A percentile compares a stretch with the other conserved stretches of the same genome.
These are phyloP conservation scores for Sarocladiaceae sp. DNA, from an alignment of 2,329 filamentous ascomycete species.

Conservation along the genomic window DNA sequence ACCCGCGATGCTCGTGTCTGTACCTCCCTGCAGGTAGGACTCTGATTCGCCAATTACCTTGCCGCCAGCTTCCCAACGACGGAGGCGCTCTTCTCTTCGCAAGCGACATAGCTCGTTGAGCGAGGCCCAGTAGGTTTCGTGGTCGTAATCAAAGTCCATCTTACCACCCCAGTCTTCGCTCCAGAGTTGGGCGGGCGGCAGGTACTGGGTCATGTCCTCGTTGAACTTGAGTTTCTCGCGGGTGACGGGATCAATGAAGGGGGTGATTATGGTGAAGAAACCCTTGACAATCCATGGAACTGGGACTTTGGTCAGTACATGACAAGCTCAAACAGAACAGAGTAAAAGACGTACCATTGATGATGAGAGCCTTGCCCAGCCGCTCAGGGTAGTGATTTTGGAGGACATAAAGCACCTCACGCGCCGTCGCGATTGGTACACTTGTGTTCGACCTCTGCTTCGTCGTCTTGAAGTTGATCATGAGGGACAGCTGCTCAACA, in stretches of 20 bases:
- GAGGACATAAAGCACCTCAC: conserved; percentile 83
- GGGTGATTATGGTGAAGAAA: conserved; percentile 94
- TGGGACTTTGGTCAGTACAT: conserved; percentile 26
- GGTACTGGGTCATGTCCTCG: conserved; percentile 78
- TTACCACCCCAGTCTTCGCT: conserved; percentile 69
- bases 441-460: conserved; percentile 68
- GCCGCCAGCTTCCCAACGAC: conserved; percentile 76
- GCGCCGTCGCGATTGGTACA: conserved; percentile 70
- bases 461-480: conserved; percentile 88
- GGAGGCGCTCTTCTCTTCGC: conserved; percentile 56
- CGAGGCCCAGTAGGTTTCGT: conserved; percentile 83
- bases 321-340: neutral
- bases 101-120: conserved; percentile 67
- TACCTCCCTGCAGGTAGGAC: conserved; percentile 71
- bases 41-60: conserved; percentile 83
- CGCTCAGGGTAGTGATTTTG: conserved; percentile 96
- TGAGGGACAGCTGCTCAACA: conserved; percentile 79
- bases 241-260: conserved; percentile 94
- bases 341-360: conserved; percentile 61
- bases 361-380: conserved; percentile 81
- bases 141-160: conserved; percentile 88
- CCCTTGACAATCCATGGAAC: conserved; percentile 88
- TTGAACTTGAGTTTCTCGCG: conserved; percentile 97
- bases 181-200: conserved; percentile 80
- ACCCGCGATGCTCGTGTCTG: conserved; percentile 29